Conservation (phyloP, 306 rosid genomes). For the Lupinus albus region DNA sequence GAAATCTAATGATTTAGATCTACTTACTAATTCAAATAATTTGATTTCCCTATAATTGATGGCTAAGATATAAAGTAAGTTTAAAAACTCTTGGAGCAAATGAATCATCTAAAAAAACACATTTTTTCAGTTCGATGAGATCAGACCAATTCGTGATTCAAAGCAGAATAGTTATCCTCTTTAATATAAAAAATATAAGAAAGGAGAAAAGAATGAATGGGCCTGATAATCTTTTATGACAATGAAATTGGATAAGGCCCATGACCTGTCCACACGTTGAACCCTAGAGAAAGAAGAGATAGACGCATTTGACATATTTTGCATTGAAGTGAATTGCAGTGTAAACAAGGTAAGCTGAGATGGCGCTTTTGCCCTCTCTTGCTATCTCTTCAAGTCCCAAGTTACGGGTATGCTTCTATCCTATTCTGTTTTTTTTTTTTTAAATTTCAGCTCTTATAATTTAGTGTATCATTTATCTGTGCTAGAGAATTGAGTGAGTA, state of each 20-base stretch:
- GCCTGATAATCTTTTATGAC: not conserved
- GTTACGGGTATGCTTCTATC: constrained; percentile 38
- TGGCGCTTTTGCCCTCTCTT: constrained; percentile 49
- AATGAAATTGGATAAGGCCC: constrained; percentile 28
- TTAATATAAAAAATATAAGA: too few relatives aligned
- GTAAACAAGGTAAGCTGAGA: constrained; percentile 6
- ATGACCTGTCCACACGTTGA: not conserved
- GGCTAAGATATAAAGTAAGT: too few relatives aligned
- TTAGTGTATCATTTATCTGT: not conserved
- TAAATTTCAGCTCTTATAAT: constrained; percentile 4
- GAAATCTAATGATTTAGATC: too few relatives aligned
- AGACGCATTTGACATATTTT: not conserved
- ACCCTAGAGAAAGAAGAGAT: not conserved
- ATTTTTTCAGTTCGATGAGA: too few relatives aligned
- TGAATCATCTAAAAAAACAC: too few relatives aligned
- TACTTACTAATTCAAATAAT: too few relatives aligned
- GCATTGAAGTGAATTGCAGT: constrained; percentile 8
- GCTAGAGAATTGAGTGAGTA: not conserved
- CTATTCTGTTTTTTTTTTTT: not conserved
- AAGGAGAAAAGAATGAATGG: not conserved
- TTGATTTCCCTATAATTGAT: too few relatives aligned
- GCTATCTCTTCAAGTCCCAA: constrained; percentile 46
- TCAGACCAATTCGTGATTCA: too few relatives aligned
- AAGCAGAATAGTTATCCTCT: too few relatives aligned
- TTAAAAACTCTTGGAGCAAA: too few relatives aligned